phyloP scores from a whole-genome alignment of 2,329 filamentous ascomycete species.

The Samsoniella hepiali region DNA sequence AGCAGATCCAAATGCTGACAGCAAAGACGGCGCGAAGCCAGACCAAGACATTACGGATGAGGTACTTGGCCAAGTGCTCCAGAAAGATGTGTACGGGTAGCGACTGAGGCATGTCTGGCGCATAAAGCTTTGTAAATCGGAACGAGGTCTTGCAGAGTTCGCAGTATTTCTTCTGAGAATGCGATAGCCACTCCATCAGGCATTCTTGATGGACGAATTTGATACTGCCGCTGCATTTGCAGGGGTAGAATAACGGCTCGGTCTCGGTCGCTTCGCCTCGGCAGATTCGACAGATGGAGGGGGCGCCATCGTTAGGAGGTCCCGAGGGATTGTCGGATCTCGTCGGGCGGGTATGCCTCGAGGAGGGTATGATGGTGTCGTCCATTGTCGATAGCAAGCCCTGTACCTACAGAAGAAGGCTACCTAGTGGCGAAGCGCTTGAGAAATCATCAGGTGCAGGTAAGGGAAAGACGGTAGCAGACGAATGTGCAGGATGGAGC shows the following conservation, averaged over 20 bases:
- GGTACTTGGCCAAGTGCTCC: slow-evolving; percentile 71
- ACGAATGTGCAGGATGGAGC: no score
- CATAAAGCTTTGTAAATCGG: slow-evolving; percentile 96
- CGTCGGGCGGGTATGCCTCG: slow-evolving; percentile 27
- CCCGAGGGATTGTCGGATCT: slow-evolving; percentile 25
- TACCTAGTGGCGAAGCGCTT: no score
- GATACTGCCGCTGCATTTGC: slow-evolving; percentile 98
- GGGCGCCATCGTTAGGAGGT: slow-evolving; percentile 32
- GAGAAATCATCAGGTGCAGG: no score
- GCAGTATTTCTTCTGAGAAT: slow-evolving; percentile 99
- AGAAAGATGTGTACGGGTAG: slow-evolving; percentile 80
- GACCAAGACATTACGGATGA: slow-evolving; percentile 66
- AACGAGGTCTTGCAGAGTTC: slow-evolving; percentile 99
- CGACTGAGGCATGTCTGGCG: slow-evolving; percentile 83
- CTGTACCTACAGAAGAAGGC: not conserved
- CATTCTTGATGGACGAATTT: slow-evolving; percentile 98
- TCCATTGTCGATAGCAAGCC: slow-evolving; percentile 24
- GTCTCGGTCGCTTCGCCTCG: slow-evolving; percentile 77
- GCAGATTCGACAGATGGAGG: slow-evolving; percentile 95
- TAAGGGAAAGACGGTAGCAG: no score
- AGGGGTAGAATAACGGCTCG: slow-evolving; percentile 93
- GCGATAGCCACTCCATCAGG: slow-evolving; percentile 96
- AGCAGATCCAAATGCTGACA: slow-evolving; percentile 79
- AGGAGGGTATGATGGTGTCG: slow-evolving; percentile 24
- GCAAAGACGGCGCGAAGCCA: slow-evolving; percentile 80